Evolutionary conservation across 768 basidiomycete species (phyloP).

Genomic region (Bullera alba): DNA sequence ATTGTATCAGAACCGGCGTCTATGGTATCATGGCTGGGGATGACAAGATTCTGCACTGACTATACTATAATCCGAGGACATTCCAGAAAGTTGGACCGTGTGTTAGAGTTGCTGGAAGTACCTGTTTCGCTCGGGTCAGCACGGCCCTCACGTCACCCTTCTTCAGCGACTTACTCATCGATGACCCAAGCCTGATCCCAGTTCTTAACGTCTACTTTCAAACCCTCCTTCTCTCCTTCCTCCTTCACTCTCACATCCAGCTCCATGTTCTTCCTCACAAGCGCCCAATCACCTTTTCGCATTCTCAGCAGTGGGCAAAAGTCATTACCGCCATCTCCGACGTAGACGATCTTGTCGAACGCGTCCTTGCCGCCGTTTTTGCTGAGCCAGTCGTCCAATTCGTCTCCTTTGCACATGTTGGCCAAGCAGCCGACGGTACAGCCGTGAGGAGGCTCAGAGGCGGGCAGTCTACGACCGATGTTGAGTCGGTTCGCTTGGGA

Average conservation of each 20-base stretch:
- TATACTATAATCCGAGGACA: too few species aligned
- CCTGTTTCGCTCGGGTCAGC: not conserved
- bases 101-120: slow-evolving; percentile 15
- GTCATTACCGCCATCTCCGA: slow-evolving; percentile 93
- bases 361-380: slow-evolving; percentile 52
- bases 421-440: slow-evolving; percentile 83
- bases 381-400: slow-evolving; percentile 72
- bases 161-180: slow-evolving; percentile 56
- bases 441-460: slow-evolving; percentile 66
- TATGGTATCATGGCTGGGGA: too few species aligned
- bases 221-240: slow-evolving; percentile 60
- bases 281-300: slow-evolving; percentile 69
- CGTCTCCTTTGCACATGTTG: slow-evolving; percentile 99
- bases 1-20: too few species aligned
- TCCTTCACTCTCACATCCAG: slow-evolving; percentile 68
- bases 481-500: slow-evolving; percentile 59
- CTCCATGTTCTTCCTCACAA: slow-evolving; percentile 71
- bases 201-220: slow-evolving; percentile 66
- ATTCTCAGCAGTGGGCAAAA: slow-evolving; percentile 85
- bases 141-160: not conserved
- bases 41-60: too few species aligned
- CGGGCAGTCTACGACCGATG: slow-evolving; percentile 68
- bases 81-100: too few species aligned
- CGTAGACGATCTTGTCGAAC: slow-evolving; percentile 75
- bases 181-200: slow-evolving; percentile 97